Evolutionary conservation across 176 grass and related monocot species (phyloP), one percentile per base, ranked within the genome.

Genomic region (Eleusine indica): DNA sequence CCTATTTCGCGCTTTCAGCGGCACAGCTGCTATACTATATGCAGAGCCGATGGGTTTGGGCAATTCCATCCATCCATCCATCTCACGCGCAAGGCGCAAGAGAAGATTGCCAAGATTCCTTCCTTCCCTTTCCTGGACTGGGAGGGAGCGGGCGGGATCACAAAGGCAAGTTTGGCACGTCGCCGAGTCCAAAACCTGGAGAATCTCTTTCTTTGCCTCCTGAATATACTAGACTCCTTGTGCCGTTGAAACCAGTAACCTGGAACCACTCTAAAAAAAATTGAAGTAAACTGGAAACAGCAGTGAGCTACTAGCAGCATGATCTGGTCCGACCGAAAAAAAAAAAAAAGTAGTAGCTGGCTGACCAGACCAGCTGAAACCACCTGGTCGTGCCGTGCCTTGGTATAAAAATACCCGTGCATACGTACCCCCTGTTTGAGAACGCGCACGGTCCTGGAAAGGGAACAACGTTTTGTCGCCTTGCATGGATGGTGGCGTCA

Each of bases 401-500:
- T 57, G 17, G 54, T 21, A 57, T 21, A 21, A 19, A 35, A 35
- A 35, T 35, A 35, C 32, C 32, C 32, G 32, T 35, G 6, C 4
- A 21, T 0, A 57, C 18, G 53, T 3, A 7, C 75, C 56, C 75
- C 81, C 17, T n/a, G 58, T 83, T 83, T 75, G 58, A 7, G 43
- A 81, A 30, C 13, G 15, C 49, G 15, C 49, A 5, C 16, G 4
- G 52, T 17, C 15, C 52, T 54, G 52, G 52, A 54, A 54, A 54
- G 52, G 18, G 54, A 58, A 1, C 54, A 9, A 4, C 4, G n/a
- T 0, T 11, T 43, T 10, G 60, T 0, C 14, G 35, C 10, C 18
- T 15, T 16, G 13, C 9, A 0, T 63, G 22, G 22, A 9, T 9
- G 7, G 22, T 22, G n/a, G 3, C 9, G 46, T 7, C 25, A 3